Percentiles rank a stretch among this genome's conserved stretches.
phyloP scores from a whole-genome alignment of 345 rosid species.

The Brassica rapa region DNA sequence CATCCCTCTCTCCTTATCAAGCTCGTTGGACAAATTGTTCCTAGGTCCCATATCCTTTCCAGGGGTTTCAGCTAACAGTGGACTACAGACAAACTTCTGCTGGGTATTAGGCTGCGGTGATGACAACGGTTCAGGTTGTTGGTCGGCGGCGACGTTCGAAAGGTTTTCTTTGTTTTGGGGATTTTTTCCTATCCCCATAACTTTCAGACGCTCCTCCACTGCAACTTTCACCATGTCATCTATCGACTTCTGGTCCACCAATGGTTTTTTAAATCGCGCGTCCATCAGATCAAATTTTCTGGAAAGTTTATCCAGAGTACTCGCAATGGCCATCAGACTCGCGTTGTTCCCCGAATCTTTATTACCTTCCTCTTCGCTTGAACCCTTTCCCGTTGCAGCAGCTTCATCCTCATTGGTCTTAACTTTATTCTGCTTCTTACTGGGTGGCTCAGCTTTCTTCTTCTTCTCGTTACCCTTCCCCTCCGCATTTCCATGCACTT shows the following conservation, averaged over 20 bases:
- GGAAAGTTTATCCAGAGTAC: no score
- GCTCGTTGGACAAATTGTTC: not conserved
- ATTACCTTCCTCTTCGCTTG: no score
- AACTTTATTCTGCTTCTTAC: not conserved
- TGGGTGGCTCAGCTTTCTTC: not conserved
- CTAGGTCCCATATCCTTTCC: not conserved
- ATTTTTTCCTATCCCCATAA: not conserved
- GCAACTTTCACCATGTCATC: not conserved
- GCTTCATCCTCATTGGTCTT: not conserved
- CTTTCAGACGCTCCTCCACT: not conserved
- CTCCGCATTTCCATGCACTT: not conserved
- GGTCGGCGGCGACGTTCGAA: not conserved
- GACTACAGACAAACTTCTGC: not conserved
- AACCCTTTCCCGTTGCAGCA: no score
- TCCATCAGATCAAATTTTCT: no score
- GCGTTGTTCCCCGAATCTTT: no score
- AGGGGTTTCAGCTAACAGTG: not conserved
- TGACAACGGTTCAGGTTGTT: not conserved
- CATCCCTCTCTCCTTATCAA: not conserved
- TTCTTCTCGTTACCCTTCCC: not conserved
- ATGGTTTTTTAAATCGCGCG: no score
- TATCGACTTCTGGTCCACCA: not conserved
- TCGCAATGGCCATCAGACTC: no score
- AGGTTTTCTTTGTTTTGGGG: not conserved
- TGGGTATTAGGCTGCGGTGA: not conserved